phyloP scores from a whole-genome alignment of 192 early-diverging fungal genomes.

The Jimgerdemannia lactiflua region DNA sequence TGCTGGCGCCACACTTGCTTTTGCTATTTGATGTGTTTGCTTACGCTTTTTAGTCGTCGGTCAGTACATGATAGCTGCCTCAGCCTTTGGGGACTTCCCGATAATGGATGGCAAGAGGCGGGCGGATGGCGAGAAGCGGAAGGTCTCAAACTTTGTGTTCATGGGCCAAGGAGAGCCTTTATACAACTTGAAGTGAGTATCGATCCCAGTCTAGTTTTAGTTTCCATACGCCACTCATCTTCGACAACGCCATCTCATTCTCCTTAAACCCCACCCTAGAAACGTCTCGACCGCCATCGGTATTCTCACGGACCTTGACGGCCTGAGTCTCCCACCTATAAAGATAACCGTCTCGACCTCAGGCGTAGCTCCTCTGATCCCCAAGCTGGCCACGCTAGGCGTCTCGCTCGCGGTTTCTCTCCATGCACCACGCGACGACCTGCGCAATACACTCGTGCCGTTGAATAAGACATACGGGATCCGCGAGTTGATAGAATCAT shows the following conservation, averaged over 20 bases:
- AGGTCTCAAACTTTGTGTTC: conserved; percentile 81
- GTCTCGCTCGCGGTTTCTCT: conserved; percentile 79
- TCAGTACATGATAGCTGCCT: conserved; percentile 66
- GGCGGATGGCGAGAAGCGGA: conserved; percentile 44
- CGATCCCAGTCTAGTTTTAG: not conserved
- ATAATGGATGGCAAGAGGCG: conserved; percentile 34
- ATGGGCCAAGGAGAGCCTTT: conserved; percentile 95
- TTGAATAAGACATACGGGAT: conserved; percentile 85
- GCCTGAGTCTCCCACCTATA: conserved; percentile 63
- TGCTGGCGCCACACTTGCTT: no score
- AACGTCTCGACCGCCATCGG: conserved; percentile 57
- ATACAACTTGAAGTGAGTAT: conserved; percentile 71
- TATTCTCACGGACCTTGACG: conserved; percentile 54
- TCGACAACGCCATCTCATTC: not conserved
- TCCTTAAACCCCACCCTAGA: conserved; percentile 14
- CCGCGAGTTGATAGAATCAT: conserved; percentile 63
- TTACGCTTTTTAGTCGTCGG: conserved; percentile 39
- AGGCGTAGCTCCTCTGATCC: conserved; percentile 81
- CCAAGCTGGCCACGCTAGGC: conserved; percentile 69
- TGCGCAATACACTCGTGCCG: conserved; percentile 79
- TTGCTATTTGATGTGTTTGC: not conserved
- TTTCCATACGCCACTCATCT: not conserved
- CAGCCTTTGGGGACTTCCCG: conserved; percentile 61
- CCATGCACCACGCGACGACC: conserved; percentile 77
- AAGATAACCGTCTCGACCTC: conserved; percentile 84